These are phyloP conservation scores for Paraconiothyrium brasiliense DNA, from an alignment of 2,329 filamentous ascomycete species.

Conservation along the genomic window DNA sequence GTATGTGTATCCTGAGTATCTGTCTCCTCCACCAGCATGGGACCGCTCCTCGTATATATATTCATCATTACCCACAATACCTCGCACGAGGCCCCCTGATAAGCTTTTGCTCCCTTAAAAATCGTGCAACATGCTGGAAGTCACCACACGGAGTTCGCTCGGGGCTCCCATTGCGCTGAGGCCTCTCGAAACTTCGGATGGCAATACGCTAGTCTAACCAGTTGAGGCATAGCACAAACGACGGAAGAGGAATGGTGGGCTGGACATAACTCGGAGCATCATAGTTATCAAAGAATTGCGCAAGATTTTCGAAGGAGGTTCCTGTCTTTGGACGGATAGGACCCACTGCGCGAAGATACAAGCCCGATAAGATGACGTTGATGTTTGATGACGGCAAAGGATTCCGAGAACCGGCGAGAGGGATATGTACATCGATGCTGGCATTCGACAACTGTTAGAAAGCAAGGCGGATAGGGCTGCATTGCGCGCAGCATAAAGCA, in stretches of 20 bases:
- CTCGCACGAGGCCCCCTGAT: slow-evolving; percentile 7
- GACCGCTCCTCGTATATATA: slow-evolving; percentile 1
- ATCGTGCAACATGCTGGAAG: background rate
- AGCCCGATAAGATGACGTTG: background rate
- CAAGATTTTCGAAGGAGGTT: slow-evolving; percentile 3
- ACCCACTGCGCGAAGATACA: background rate
- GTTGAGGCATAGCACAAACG: background rate
- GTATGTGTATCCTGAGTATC: background rate
- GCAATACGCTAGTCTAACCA: background rate
- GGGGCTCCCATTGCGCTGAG: background rate
- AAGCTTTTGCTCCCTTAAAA: background rate
- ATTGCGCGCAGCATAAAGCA: background rate
- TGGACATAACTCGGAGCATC: slow-evolving; percentile 21
- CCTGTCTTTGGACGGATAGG: background rate
- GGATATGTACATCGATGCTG: background rate
- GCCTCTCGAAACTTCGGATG: slow-evolving; percentile 1
- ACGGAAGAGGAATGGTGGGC: background rate
- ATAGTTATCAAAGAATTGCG: slow-evolving; percentile 1
- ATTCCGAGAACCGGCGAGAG: background rate
- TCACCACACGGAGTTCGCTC: slow-evolving; percentile 11
- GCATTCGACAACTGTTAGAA: background rate
- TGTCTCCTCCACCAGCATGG: background rate
- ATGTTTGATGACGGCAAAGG: background rate
- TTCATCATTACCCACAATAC: slow-evolving; percentile 8
- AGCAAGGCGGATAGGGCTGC: background rate